A percentile compares a stretch with the other conserved stretches of the same genome.
These are phyloP conservation scores for Pseudoneurospora amorphoporcata DNA, from an alignment of 495 filamentous ascomycete genomes.

Conservation along the genomic window DNA sequence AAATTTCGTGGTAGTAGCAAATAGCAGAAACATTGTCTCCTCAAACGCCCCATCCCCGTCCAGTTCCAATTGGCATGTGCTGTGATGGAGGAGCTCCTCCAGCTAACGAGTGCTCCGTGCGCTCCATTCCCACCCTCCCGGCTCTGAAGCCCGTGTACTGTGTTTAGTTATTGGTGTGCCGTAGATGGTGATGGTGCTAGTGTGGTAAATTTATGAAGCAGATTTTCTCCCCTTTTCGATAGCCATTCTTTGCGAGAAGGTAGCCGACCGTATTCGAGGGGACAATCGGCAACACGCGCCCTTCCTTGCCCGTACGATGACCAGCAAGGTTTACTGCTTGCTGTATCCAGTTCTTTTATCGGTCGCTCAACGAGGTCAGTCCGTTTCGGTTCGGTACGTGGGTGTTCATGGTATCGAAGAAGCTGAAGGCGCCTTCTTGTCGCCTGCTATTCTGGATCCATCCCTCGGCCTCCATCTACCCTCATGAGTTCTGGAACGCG, in stretches of 20 bases:
- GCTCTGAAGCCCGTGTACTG: neutral
- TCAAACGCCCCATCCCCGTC: neutral
- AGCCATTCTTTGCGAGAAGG: neutral
- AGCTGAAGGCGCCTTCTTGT: neutral
- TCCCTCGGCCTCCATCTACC: neutral
- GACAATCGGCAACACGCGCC: neutral
- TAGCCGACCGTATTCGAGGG: neutral
- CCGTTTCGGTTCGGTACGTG: neutral
- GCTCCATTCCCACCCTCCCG: neutral
- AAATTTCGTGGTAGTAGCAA: neutral
- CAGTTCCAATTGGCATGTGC: neutral
- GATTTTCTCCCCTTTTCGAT: neutral
- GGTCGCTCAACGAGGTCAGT: neutral
- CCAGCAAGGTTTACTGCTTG: neutral
- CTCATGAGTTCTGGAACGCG: slow-evolving; percentile 23
- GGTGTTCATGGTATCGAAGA: neutral
- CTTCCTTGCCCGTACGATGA: neutral
- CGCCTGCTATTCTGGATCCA: neutral
- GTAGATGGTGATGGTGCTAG: neutral
- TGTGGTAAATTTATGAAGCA: neutral
- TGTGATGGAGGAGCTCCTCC: neutral
- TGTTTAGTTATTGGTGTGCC: neutral
- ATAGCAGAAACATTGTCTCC: neutral
- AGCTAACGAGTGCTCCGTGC: neutral
- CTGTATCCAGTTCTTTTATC: neutral